A percentile compares a stretch with the other conserved stretches of the same genome.
Conservation (phyloP, 345 rosid genomes). For the Geranium rotundifolium region DNA sequence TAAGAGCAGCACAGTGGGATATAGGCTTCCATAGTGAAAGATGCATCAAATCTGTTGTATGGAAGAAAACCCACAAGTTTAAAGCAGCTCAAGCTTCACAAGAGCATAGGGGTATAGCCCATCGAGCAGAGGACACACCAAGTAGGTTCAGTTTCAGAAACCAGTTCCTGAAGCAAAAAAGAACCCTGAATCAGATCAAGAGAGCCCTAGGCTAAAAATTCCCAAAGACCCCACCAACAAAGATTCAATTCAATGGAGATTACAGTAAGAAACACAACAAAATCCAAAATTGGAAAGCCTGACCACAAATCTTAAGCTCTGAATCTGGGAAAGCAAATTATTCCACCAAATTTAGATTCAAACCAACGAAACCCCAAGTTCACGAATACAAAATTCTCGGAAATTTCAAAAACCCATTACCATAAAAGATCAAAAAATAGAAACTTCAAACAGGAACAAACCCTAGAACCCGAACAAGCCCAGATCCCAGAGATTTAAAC, state of each 20-base stretch:
- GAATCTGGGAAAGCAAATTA: conserved; percentile 1
- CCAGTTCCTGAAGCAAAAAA: conserved; percentile 1
- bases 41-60: conserved; percentile 52
- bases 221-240: conserved; percentile 11
- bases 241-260: conserved; percentile 1
- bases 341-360: conserved; percentile 9
- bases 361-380: conserved; percentile 12
- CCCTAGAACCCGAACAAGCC: conserved; percentile 38
- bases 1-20: conserved; percentile 89
- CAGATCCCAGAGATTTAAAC: conserved; percentile 42
- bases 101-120: conserved; percentile 14
- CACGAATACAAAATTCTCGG: conserved; percentile 12
- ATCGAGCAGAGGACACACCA: conserved; percentile 10
- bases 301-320: conserved; percentile 8
- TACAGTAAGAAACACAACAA: not conserved
- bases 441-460: conserved; percentile 27
- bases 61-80: conserved; percentile 15
- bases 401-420: conserved; percentile 31
- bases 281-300: conserved; percentile 1
- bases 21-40: conserved; percentile 97
- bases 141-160: too few species aligned
- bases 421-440: conserved; percentile 18
- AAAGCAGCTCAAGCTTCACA: conserved; percentile 14
- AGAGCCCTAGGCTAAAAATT: conserved; percentile 16
- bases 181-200: conserved; percentile 26